phyloP scores from a whole-genome alignment of 345 rosid genomes.

The Citrus glauca region DNA sequence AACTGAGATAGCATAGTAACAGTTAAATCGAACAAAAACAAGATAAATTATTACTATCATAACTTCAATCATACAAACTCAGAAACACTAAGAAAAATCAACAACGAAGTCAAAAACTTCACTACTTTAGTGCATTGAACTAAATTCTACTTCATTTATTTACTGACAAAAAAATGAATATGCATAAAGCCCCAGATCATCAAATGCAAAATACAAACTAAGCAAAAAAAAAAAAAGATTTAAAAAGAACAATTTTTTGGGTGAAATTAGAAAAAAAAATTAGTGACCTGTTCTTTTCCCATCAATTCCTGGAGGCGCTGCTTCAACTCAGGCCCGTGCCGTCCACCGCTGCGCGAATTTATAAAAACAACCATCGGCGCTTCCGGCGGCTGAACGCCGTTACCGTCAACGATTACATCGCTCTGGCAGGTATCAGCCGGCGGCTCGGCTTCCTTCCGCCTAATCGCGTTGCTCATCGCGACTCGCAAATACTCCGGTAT shows the following conservation, averaged over 20 bases:
- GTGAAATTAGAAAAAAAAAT: neutral
- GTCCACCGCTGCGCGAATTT: conserved; percentile 82
- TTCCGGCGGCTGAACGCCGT: conserved; percentile 38
- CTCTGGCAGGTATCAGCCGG: conserved; percentile 29
- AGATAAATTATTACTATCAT: neutral
- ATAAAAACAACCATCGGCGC: conserved; percentile 79
- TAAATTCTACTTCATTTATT: neutral
- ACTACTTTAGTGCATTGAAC: neutral
- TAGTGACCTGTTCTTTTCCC: conserved; percentile 66
- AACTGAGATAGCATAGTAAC: neutral
- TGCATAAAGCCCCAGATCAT: neutral
- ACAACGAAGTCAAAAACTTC: neutral
- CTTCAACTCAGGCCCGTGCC: conserved; percentile 70
- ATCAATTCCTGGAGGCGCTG: conserved; percentile 68
- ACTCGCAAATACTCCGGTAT: conserved; percentile 72
- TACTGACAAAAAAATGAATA: neutral
- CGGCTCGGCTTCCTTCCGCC: conserved; percentile 39
- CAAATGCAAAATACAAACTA: neutral
- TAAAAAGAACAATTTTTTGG: no score
- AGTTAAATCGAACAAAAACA: neutral
- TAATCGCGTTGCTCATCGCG: conserved; percentile 58
- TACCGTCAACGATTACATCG: neutral
- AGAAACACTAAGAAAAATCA: neutral
- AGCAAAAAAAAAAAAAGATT: neutral
- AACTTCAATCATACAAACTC: neutral